phyloP scores from a whole-genome alignment of 495 filamentous ascomycete species.

The Massariosphaeria phaeospora region DNA sequence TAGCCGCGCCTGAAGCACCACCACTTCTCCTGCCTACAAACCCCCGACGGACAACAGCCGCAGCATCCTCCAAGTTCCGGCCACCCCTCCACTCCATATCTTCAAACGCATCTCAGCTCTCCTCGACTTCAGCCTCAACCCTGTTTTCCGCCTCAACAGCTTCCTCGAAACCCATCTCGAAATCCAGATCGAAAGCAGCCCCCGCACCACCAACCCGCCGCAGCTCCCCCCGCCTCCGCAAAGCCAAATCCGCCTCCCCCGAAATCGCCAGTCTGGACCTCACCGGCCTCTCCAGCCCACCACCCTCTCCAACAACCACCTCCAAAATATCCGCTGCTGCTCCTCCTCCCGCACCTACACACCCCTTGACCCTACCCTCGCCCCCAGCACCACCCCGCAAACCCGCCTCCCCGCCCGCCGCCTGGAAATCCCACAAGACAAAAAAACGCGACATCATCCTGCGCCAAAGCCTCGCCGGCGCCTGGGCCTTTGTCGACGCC shows the following conservation, averaged over 20 bases:
- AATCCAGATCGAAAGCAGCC: neutral
- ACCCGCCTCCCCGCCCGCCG: constrained; percentile 9
- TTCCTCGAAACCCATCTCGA: neutral
- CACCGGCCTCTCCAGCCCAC: constrained; percentile 1
- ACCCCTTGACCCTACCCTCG: constrained; percentile 26
- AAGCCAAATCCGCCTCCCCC: neutral
- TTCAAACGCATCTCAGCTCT: constrained; percentile 21
- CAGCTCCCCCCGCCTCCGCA: constrained; percentile 2
- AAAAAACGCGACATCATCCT: constrained; percentile 35
- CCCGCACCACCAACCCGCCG: neutral
- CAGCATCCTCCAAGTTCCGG: neutral
- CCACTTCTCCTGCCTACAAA: constrained; percentile 14
- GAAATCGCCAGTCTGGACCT: constrained; percentile 15
- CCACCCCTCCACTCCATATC: constrained; percentile 24
- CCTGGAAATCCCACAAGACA: constrained; percentile 16
- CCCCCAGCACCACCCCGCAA: constrained; percentile 20
- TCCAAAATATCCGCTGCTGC: neutral
- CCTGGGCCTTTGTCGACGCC: constrained; percentile 34
- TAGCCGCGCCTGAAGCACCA: constrained; percentile 10
- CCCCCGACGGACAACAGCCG: neutral
- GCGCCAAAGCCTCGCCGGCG: constrained; percentile 35
- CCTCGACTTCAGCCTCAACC: neutral
- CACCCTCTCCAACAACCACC: constrained; percentile 4
- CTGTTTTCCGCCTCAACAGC: neutral
- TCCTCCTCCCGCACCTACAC: constrained; percentile 3